phyloP scores from a whole-genome alignment of 140 eudicot species.

The Stevia rebaudiana region DNA sequence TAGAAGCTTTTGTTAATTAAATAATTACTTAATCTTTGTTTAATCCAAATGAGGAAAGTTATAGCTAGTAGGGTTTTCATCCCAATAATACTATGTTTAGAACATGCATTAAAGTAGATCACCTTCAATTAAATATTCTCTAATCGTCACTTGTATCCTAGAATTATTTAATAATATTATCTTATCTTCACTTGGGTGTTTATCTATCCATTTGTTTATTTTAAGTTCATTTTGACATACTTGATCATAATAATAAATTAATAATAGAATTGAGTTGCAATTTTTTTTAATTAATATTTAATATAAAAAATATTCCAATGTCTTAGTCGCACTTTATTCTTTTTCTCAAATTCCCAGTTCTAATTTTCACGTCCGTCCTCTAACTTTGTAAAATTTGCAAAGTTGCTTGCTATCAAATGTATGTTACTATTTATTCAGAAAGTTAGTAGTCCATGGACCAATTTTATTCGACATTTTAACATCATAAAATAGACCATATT shows the following conservation, averaged over 20 bases:
- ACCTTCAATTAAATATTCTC: no score
- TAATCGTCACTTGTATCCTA: no score
- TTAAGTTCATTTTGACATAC: conserved; percentile 5
- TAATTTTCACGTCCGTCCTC: conserved; percentile 10
- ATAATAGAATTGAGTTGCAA: not conserved
- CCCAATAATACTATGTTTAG: conserved; percentile 18
- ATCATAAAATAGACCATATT: not conserved
- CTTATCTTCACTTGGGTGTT: conserved; percentile 12
- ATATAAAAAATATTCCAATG: conserved; percentile 16
- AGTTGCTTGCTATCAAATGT: no score
- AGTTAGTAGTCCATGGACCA: no score
- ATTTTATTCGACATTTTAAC: not conserved
- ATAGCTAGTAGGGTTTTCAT: conserved; percentile 4
- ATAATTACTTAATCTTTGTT: conserved; percentile 14
- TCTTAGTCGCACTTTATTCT: conserved; percentile 34
- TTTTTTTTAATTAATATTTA: not conserved
- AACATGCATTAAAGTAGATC: conserved; percentile 18
- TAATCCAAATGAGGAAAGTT: conserved; percentile 26
- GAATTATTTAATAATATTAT: no score
- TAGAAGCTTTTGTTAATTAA: conserved; percentile 23
- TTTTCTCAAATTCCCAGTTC: not conserved
- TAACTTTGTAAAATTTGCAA: not conserved
- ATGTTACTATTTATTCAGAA: no score
- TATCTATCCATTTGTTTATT: not conserved
- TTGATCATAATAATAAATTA: conserved; percentile 5